Percentiles rank a stretch among this genome's conserved stretches.
These are phyloP conservation scores for Pythium grandisporangium DNA, from an alignment of 352 stramenopile genomes.

Conservation along the genomic window DNA sequence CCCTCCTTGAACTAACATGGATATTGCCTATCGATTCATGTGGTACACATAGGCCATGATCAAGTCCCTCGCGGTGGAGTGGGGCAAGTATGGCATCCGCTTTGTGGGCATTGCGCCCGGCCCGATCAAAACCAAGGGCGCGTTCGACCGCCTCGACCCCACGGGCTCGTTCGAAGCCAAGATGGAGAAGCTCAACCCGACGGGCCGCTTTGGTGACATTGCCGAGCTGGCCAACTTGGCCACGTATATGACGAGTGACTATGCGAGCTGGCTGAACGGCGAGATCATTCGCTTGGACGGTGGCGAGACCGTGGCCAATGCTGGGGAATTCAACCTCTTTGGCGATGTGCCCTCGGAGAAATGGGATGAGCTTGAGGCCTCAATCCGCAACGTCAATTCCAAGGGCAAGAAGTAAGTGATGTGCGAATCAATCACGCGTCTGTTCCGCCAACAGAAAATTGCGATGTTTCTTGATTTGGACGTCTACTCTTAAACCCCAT, in stretches of 20 bases:
- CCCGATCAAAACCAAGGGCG: slow-evolving; percentile 87
- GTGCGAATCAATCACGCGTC: no score
- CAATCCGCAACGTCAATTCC: slow-evolving; percentile 48
- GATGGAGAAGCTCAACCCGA: slow-evolving; percentile 59
- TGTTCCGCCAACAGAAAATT: no score
- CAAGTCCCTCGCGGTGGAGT: slow-evolving; percentile 94
- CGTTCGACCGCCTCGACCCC: slow-evolving; percentile 71
- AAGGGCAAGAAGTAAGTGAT: slow-evolving; percentile 48
- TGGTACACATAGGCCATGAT: slow-evolving; percentile 83
- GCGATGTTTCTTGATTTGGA: no score
- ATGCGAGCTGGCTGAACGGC: slow-evolving; percentile 75
- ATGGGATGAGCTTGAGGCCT: slow-evolving; percentile 64
- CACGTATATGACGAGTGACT: slow-evolving; percentile 71
- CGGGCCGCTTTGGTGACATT: slow-evolving; percentile 64
- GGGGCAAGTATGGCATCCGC: slow-evolving; percentile 92
- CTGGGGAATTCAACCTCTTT: slow-evolving; percentile 81
- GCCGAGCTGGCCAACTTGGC: slow-evolving; percentile 75
- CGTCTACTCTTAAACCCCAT: no score
- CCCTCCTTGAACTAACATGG: no score
- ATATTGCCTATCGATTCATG: no score
- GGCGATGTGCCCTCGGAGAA: slow-evolving; percentile 39
- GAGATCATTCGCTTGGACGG: slow-evolving; percentile 79
- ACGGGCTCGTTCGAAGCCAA: slow-evolving; percentile 56
- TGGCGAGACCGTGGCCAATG: slow-evolving; percentile 63
- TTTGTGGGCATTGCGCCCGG: slow-evolving; percentile 96